Evolutionary conservation across 1,284 basidiomycete genomes (phyloP).

Genomic region (Cerrena zonata): DNA sequence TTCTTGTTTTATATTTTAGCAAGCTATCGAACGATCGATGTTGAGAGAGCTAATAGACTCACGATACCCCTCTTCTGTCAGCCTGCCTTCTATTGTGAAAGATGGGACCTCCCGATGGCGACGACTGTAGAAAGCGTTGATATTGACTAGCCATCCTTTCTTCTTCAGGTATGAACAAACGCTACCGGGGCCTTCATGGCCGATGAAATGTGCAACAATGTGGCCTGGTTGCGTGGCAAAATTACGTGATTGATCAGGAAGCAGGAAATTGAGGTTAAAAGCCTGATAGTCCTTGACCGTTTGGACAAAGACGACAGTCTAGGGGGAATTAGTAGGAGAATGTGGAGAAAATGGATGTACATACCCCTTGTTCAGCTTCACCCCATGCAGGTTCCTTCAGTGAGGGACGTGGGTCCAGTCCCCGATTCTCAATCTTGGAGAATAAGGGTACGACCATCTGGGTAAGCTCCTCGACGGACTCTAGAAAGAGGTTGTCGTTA

Average conservation of each 20-base stretch:
- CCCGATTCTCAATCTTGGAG: constrained; percentile 44
- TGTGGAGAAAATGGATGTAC: constrained; percentile 16
- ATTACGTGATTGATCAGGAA: constrained; percentile 50
- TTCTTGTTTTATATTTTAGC: constrained; percentile 24
- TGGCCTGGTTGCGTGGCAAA: constrained; percentile 49
- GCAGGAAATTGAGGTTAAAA: constrained; percentile 51
- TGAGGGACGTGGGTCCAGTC: constrained; percentile 33
- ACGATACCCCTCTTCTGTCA: constrained; percentile 59
- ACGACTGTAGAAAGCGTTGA: constrained; percentile 45
- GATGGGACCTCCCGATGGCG: constrained; percentile 49
- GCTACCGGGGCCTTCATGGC: constrained; percentile 66
- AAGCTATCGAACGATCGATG: no score
- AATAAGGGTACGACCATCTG: constrained; percentile 32
- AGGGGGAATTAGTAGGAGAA: constrained; percentile 2
- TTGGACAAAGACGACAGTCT: constrained; percentile 53
- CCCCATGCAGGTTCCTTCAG: constrained; percentile 29
- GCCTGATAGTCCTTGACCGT: constrained; percentile 57
- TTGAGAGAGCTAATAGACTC: constrained; percentile 16
- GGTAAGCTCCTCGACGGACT: constrained; percentile 24
- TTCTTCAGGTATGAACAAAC: constrained; percentile 59
- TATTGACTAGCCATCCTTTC: constrained; percentile 56
- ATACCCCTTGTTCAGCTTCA: constrained; percentile 35
- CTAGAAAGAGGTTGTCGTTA: constrained; percentile 11
- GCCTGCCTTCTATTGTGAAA: constrained; percentile 51
- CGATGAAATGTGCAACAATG: constrained; percentile 61